Base-by-base conservation (phyloP, 2,329 filamentous ascomycete species). In the Scleromitrula shiraiana region DNA sequence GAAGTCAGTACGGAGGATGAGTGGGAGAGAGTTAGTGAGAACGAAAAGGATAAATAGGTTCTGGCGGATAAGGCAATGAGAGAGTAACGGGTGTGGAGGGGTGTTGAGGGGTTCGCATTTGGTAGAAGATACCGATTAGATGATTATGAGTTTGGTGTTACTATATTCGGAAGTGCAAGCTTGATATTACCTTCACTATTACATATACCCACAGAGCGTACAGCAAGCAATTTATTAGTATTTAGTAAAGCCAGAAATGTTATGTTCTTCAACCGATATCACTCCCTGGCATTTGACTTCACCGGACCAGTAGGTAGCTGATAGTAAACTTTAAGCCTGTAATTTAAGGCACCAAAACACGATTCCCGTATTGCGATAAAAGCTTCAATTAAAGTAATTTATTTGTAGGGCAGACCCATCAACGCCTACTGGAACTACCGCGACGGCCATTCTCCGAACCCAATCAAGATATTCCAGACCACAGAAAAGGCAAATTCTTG, bases 1-100 rank as follows among this genome's bases (percentile, higher is more conserved):
- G 73, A 75, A 44, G 65, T 71, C n/a, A 91, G 88, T 67, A 96
- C 90, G 4, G 91, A 97, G 69, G 91, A 91, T 62, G 91, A 97
- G 69, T 97, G 91, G 91, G 91, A 96, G 72, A 94, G 93, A 73
- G 85, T 97, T 4, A 88, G 87, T 19, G 85, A 85, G 65, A 78
- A 74, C 50, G 79, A 81, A 71, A 79, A 78, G 66, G 72, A 73
- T 51, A 77, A 76, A 62, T 75, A 30, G 22, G 33, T 6, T 23
- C 10, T 2, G 17, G 27, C 14, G 15, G 17, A 10, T 8, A n/a
- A 19, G 3, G 22, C 12, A 15, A 29, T 22, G n/a, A n/a, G n/a
- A n/a, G n/a, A n/a, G n/a, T n/a, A n/a, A 17, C 19, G 12, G 23
- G 20, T 4, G 33, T 37, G 29, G 45, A 29, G 9, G 14, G 37